phyloP scores from a whole-genome alignment of 495 filamentous ascomycete genomes.

The Podospora didyma region DNA sequence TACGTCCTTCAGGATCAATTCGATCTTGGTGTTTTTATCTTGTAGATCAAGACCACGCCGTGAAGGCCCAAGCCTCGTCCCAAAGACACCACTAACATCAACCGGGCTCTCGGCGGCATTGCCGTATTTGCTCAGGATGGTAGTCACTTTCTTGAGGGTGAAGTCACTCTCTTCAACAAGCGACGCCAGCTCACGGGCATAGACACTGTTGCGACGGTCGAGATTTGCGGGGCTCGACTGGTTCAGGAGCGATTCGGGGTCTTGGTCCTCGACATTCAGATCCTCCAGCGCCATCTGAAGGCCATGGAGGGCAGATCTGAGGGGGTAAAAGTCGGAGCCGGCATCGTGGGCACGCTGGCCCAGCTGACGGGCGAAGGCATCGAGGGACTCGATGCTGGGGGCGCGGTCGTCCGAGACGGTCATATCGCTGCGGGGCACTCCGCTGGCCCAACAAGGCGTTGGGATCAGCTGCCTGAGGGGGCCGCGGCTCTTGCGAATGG shows the following conservation, averaged over 20 bases:
- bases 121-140: constrained; percentile 39
- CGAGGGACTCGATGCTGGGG: constrained; percentile 38
- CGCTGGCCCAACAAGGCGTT: neutral
- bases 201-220: constrained; percentile 22
- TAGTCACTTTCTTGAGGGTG: constrained; percentile 43
- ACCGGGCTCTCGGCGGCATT: constrained; percentile 7
- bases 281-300: constrained; percentile 46
- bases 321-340: constrained; percentile 33
- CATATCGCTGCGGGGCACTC: constrained; percentile 9
- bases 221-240: constrained; percentile 15
- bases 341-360: constrained; percentile 35
- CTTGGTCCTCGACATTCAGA: constrained; percentile 45
- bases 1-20: constrained; percentile 33
- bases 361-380: constrained; percentile 36
- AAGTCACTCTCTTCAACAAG: constrained; percentile 49
- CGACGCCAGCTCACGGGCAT: constrained; percentile 36
- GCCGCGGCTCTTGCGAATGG: neutral
- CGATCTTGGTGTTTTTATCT: constrained; percentile 29
- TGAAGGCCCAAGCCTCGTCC: neutral
- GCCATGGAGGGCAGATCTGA: constrained; percentile 35
- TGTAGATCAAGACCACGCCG: constrained; percentile 25
- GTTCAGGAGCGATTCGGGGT: constrained; percentile 46
- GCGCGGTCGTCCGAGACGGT: constrained; percentile 13
- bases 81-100: neutral
- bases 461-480: neutral